Conservation (phyloP, 768 basidiomycete species). For the Multifurca ochricompacta region DNA sequence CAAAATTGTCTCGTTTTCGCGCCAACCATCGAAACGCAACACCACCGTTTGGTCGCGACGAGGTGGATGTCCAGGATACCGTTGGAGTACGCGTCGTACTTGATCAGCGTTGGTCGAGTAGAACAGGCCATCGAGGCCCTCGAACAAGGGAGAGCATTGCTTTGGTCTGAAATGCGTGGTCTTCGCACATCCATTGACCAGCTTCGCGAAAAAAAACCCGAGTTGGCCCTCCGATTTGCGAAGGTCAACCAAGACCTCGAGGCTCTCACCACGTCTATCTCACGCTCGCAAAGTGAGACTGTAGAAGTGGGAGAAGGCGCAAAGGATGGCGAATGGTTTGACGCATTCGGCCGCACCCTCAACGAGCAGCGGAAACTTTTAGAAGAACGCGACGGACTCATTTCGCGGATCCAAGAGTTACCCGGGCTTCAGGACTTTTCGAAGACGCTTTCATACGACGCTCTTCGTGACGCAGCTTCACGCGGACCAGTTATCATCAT, state of each 20-base stretch:
- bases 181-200: conserved; percentile 8
- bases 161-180: conserved; percentile 10
- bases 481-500: conserved; percentile 7
- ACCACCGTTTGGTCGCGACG: neutral
- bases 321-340: neutral
- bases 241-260: neutral
- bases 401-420: neutral
- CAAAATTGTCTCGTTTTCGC: neutral
- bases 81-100: neutral
- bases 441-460: neutral
- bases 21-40: neutral
- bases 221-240: neutral
- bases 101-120: neutral
- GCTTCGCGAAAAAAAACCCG: neutral
- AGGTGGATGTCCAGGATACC: neutral
- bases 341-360: neutral
- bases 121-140: conserved; percentile 4
- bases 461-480: neutral
- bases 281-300: neutral
- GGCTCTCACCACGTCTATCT: neutral
- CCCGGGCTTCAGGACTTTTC: neutral
- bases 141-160: conserved; percentile 10
- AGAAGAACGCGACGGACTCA: neutral
- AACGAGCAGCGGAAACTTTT: neutral
- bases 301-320: too few relatives aligned